Percentiles rank a stretch among this genome's conserved stretches.
phyloP scores from a whole-genome alignment of 345 rosid species.

The Rhodamnia rubescens region DNA sequence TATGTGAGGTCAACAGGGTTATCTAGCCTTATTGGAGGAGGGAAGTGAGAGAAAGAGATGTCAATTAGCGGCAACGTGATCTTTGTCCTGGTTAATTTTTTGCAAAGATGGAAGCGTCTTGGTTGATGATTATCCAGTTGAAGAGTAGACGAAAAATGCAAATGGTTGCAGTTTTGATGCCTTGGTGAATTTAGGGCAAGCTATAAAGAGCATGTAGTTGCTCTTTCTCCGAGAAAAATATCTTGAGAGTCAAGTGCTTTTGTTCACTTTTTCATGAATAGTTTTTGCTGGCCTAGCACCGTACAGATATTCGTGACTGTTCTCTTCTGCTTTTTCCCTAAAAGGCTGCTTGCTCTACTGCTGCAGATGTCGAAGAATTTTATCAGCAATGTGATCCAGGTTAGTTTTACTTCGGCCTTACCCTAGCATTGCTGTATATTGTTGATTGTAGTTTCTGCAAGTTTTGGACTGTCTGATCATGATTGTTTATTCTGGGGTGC shows the following conservation, averaged over 20 bases:
- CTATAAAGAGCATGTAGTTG: background rate
- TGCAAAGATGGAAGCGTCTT: background rate
- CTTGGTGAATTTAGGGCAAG: background rate
- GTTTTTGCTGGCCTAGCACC: background rate
- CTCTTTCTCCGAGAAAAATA: background rate
- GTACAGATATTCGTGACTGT: background rate
- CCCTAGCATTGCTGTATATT: background rate
- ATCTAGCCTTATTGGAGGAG: background rate
- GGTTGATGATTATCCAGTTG: background rate
- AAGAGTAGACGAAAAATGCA: background rate
- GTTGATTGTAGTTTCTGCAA: background rate
- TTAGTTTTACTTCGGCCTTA: slow-evolving; percentile 12
- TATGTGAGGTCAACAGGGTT: background rate
- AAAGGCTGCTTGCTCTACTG: background rate
- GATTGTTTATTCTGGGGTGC: background rate
- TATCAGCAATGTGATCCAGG: slow-evolving; percentile 66
- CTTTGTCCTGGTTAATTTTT: background rate
- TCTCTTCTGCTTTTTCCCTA: background rate
- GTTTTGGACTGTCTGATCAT: background rate
- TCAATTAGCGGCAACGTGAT: background rate
- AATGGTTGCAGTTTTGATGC: background rate
- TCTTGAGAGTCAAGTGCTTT: background rate
- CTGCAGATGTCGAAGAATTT: slow-evolving; percentile 56
- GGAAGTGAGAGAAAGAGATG: background rate
- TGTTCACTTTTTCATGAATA: background rate